Conservation (phyloP, 2,329 filamentous ascomycete genomes). For the Epichloe hybrida region DNA sequence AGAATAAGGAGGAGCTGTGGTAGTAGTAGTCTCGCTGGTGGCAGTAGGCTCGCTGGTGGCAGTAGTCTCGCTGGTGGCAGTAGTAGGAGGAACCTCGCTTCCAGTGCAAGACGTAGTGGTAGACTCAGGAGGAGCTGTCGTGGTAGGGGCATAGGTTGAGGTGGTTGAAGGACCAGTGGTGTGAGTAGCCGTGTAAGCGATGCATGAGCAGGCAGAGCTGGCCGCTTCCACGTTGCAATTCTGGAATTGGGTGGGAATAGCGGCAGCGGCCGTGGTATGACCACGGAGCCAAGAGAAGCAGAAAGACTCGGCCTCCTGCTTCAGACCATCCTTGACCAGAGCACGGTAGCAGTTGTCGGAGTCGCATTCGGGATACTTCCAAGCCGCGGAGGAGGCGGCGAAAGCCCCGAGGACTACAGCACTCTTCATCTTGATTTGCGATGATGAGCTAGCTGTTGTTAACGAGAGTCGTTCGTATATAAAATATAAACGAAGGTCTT, state of each 20-base stretch:
- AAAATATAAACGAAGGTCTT: not conserved
- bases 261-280: conserved; percentile 13
- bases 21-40: not conserved
- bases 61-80: too few species aligned
- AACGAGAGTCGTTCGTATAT: conserved; percentile 13
- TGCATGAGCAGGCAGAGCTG: conserved; percentile 24
- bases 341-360: conserved; percentile 23
- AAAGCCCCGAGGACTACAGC: conserved; percentile 18
- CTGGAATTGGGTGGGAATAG: conserved; percentile 18
- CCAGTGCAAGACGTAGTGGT: too few species aligned
- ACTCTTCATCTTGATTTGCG: conserved; percentile 20
- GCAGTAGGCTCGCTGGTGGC: conserved; percentile 5
- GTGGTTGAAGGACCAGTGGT: conserved; percentile 4
- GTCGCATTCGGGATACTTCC: conserved; percentile 17
- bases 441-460: not conserved
- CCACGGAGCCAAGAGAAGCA: conserved; percentile 20
- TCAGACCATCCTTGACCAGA: conserved; percentile 19
- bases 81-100: too few species aligned
- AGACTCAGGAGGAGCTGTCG: not conserved
- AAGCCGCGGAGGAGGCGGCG: conserved; percentile 17
- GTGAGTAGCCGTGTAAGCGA: conserved; percentile 22
- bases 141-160: not conserved
- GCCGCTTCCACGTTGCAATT: conserved; percentile 16
- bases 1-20: too few species aligned
- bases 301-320: conserved; percentile 15